Base-by-base conservation (phyloP, 805 yeast species). In the Lachancea dasiensis region DNA sequence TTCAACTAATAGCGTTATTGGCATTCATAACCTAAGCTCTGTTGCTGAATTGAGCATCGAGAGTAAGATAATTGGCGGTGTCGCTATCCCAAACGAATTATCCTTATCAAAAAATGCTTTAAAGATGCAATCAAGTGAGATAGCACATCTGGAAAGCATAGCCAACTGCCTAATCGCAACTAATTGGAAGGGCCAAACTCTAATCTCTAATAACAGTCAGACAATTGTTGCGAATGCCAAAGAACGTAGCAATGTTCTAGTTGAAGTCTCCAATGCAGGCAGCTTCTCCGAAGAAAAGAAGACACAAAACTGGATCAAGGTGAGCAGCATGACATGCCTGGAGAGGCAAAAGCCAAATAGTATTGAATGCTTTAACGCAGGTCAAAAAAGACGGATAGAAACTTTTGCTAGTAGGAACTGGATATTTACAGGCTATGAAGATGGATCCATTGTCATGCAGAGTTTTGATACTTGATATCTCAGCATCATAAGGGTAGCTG, bases 401-500 rank as follows among this genome's bases (percentile, higher is more conserved):
- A 31, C 38, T n/a, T 47, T 51, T 27, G 21, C 41, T 5, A 17
- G 25, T 2, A 35, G 41, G 4, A 34, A 45, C 6, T 60, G 64
- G 64, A 48, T 54, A 33, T 37, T 54, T n/a, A 43, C 58, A 18
- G 63, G 63, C 5, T 58, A 54, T 34, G 56, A 49, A 16, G 62
- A 58, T 37, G 64, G 64, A 5, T 34, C 37, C 18, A 32, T 38
- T 18, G 27, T 27, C 15, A 32, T 38, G 41, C 41, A 38, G 6
- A 33, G 23, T 15, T 30, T 37, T 26, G 14, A 27, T 9, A 15
- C 21, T 11, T 36, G 21, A 36, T 16, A n/a, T 26, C 11, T 15
- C 23, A 8, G 11, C 23, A 10, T 23, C 31, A 28, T n/a, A n/a
- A 5, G n/a, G 30, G 17, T 27, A 18, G 10, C 14, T 27, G 10